Evolutionary conservation across 2,329 filamentous ascomycete species (phyloP), one percentile per base, ranked within the genome.

Genomic region (Raffaelea albimanens): DNA sequence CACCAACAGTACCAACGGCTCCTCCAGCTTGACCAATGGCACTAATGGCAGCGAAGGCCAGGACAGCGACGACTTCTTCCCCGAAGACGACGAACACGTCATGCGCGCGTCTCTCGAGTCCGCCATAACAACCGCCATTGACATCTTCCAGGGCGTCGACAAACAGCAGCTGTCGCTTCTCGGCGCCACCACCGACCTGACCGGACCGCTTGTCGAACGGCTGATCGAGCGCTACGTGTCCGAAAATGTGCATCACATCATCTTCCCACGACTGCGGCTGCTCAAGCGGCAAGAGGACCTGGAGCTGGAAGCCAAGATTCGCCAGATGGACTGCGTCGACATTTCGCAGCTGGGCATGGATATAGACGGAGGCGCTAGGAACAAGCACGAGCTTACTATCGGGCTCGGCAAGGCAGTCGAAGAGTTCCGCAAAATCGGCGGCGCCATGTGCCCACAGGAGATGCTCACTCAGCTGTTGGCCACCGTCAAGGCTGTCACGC

Each of bases 201-300:
- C 93, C 0, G 91, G 93, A 0, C 87, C 90, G 1, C 69, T 94
- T 9, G 90, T 98, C 1, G 94, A 98, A 67, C 82, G 87, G 52
- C 74, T 98, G 58, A 96, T 98, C 54, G 93, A 98, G 65, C 83
- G 89, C 43, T 96, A 98, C 65, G 82, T 98, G 39, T 81, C 87
- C 0, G 93, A 97, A 61, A 91, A 95, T 62, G 80, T 97, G 7
- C 91, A 98, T 57, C 84, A 91, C 58, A 75, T 94, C 23, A 70
- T 98, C 10, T 98, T 95, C 59, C 87, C 90, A 0, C 79, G 85
- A 41, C 69, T 98, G 20, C 87, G 83, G 60, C 75, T 81, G 2
- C 79, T 94, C 55, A 86, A 88, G 55, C 77, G 85, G 44, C 73
- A 80, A 0, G 90, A 96, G 54, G 93, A 98, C 59, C 70, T 85